Base-by-base conservation (phyloP, 768 basidiomycete species). In the Boletus insuetus region DNA sequence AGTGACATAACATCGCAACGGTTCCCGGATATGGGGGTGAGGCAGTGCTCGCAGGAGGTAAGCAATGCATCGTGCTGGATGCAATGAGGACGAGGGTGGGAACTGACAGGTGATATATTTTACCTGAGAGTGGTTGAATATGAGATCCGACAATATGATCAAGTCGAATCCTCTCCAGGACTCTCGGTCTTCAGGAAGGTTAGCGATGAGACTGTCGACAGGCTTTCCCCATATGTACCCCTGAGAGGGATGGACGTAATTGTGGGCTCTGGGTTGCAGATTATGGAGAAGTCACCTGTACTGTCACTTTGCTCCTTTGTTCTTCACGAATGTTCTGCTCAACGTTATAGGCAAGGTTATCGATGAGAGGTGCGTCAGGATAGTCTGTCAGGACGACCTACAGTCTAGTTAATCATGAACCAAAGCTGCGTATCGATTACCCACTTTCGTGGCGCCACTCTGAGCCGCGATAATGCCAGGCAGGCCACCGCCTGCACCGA, bases 41-140 rank as follows among this genome's bases (percentile, higher is more conserved):
- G 62, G 58, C 70, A 76, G 17, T 68, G 65, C 53, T 87, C 83
- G 61, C 92, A 93, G 0, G 92, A 86, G 22, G 76, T 76, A 8
- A 97, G 78, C 19, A 98, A 75, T 0, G 91, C 89, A 31, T 86
- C 84, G 65, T 98, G 94, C 87, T 96, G 51, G 26, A 38, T 26
- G 41, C 14, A 26, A 32, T 56, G 52, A 56, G 44, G 31, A 48
- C 22, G n/a, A 11, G 42, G 29, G 9, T 19, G 59, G 45, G 49
- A 32, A 17, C 17, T 4, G 17, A 48, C 41, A 26, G 22, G 29
- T 20, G 2, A 3, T 38, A 26, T 12, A 54, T 75, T 19, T 35
- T 58, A 88, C 92, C 76, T 95, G 92, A 1, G 94, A 94, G 62
- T 96, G 94, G 62, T 95, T 97, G 73, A 96, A 97, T 34, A 98